Percentiles rank a stretch among this genome's conserved stretches.
These are phyloP conservation scores for Colletotrichum abscissum DNA, from an alignment of 2,329 filamentous ascomycete species.

Conservation along the genomic window DNA sequence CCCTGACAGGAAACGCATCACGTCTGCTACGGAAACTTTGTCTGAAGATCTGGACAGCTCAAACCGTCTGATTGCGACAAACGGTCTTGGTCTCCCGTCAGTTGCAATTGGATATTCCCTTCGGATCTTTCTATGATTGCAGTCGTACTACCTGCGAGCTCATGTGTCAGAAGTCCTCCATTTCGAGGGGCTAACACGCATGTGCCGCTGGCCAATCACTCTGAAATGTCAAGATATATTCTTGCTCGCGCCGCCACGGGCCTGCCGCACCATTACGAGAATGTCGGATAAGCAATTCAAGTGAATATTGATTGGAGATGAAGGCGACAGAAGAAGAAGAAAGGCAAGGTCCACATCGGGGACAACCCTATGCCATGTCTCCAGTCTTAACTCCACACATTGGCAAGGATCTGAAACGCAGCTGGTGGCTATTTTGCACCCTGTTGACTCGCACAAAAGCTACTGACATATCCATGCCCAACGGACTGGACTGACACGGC, in stretches of 20 bases:
- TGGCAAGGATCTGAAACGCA: slow-evolving; percentile 30
- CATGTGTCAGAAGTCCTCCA: not conserved
- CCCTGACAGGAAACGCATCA: not conserved
- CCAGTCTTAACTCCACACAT: slow-evolving; percentile 4
- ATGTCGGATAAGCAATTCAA: not conserved
- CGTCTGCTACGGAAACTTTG: not conserved
- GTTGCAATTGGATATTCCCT: not conserved
- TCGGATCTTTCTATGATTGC: not conserved
- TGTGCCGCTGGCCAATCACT: not conserved
- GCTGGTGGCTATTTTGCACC: not conserved
- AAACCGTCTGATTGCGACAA: not conserved
- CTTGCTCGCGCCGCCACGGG: not conserved
- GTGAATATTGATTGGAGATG: not conserved
- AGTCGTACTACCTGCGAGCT: not conserved
- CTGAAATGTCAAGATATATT: not conserved
- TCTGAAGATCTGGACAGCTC: not conserved
- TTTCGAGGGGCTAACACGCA: not conserved
- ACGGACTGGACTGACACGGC: not conserved
- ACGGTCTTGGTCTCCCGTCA: not conserved
- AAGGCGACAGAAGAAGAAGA: not conserved
- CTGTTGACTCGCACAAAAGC: not conserved
- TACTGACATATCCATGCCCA: not conserved
- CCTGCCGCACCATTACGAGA: not conserved
- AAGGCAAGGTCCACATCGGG: not conserved
- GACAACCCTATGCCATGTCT: slow-evolving; percentile 1